Conservation (phyloP, 805 yeast genomes). For the Kuraishia molischiana region DNA sequence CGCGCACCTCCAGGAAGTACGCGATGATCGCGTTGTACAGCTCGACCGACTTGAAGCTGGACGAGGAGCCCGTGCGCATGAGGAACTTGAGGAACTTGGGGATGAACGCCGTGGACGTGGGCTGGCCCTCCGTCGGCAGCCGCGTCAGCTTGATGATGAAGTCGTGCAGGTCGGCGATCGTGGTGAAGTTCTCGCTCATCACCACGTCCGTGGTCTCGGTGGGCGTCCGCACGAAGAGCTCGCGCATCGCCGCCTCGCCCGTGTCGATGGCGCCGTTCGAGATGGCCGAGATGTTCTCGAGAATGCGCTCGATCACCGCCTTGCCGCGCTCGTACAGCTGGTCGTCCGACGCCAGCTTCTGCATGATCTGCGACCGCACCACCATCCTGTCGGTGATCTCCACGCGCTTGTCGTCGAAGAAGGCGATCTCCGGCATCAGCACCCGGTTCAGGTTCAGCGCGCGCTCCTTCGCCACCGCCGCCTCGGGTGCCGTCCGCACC, state of each 20-base stretch:
- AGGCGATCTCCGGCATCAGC: not conserved
- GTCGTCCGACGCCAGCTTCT: not conserved
- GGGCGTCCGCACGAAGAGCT: not conserved
- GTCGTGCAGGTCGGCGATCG: not conserved
- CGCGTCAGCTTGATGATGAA: not conserved
- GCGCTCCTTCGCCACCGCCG: not conserved
- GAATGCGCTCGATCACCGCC: not conserved
- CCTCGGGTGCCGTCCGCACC: not conserved
- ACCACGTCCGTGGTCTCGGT: not conserved
- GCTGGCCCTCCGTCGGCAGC: not conserved
- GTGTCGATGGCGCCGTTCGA: not conserved
- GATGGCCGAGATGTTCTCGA: not conserved
- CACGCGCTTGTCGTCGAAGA: not conserved
- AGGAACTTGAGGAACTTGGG: not conserved
- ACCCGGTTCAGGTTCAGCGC: not conserved
- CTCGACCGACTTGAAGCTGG: slow-evolving; percentile 16
- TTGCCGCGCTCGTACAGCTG: not conserved
- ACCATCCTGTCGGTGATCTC: not conserved
- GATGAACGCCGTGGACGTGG: not conserved
- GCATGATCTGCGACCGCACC: not conserved
- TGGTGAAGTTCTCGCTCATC: not conserved
- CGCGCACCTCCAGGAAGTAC: slow-evolving; percentile 25
- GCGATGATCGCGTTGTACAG: slow-evolving; percentile 28
- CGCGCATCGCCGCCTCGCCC: not conserved
- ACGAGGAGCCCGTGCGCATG: not conserved